Conservation (phyloP, 192 early-diverging fungal genomes). For the Coemansia nantahalensis region DNA sequence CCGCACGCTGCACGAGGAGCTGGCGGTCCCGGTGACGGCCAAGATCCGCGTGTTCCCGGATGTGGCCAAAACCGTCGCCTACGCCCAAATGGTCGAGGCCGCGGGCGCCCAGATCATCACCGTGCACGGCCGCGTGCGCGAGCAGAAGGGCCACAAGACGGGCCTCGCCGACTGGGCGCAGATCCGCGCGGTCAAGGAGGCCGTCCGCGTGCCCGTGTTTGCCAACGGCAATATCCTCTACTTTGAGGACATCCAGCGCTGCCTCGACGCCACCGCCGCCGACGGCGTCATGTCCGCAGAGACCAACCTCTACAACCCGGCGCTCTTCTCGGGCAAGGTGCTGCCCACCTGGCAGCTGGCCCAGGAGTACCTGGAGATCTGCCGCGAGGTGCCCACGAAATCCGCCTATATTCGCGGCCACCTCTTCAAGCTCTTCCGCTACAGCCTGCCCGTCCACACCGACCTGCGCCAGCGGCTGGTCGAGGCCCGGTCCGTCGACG, state of each 20-base stretch:
- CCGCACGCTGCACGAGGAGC: slow-evolving; percentile 70
- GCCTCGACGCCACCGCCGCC: slow-evolving; percentile 78
- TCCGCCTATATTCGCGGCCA: slow-evolving; percentile 76
- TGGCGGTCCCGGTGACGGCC: slow-evolving; percentile 89
- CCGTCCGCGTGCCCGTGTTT: slow-evolving; percentile 86
- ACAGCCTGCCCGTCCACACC: slow-evolving; percentile 69
- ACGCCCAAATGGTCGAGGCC: slow-evolving; percentile 94
- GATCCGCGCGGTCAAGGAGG: slow-evolving; percentile 80
- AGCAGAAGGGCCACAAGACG: slow-evolving; percentile 97
- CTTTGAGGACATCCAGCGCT: slow-evolving; percentile 80
- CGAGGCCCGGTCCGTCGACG: slow-evolving; percentile 58
- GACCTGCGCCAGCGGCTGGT: slow-evolving; percentile 77
- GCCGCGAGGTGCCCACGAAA: slow-evolving; percentile 62
- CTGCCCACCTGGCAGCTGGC: slow-evolving; percentile 76
- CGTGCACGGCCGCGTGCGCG: slow-evolving; percentile 91
- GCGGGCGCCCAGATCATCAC: slow-evolving; percentile 91
- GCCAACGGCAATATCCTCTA: slow-evolving; percentile 99
- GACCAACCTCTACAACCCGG: slow-evolving; percentile 84
- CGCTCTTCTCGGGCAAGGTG: slow-evolving; percentile 69
- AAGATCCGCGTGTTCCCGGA: slow-evolving; percentile 93
- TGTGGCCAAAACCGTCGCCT: slow-evolving; percentile 85
- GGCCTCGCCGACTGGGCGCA: slow-evolving; percentile 96
- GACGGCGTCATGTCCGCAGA: slow-evolving; percentile 97
- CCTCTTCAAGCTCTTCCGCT: slow-evolving; percentile 89
- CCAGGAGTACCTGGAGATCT: slow-evolving; percentile 88